Conservation (phyloP, 2,329 filamentous ascomycete genomes). For the Cordyceps cateniannulata region DNA sequence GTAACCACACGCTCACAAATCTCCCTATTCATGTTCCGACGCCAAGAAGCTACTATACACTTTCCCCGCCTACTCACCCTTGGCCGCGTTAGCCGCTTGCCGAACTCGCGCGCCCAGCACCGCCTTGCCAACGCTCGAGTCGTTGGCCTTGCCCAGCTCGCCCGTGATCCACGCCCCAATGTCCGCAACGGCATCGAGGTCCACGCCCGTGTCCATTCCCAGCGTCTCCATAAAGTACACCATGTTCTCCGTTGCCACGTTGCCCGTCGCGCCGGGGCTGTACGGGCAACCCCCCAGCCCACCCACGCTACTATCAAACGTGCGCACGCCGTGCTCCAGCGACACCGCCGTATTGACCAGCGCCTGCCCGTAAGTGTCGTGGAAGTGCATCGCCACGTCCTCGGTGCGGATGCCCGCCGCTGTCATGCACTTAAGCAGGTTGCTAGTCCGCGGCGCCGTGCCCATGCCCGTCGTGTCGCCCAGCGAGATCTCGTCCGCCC, state of each 20-base stretch:
- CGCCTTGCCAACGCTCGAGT: slow-evolving; percentile 62
- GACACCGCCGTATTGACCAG: slow-evolving; percentile 75
- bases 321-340: slow-evolving; percentile 69
- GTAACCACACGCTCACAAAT: not conserved
- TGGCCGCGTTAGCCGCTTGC: slow-evolving; percentile 20
- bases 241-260: slow-evolving; percentile 78
- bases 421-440: slow-evolving; percentile 57
- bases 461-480: slow-evolving; percentile 91
- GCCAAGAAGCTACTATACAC: not conserved
- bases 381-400: slow-evolving; percentile 77
- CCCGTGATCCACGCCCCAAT: slow-evolving; percentile 67
- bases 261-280: slow-evolving; percentile 78
- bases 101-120: slow-evolving; percentile 44
- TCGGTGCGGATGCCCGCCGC: slow-evolving; percentile 62
- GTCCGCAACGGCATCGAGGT: slow-evolving; percentile 58
- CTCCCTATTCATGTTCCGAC: not conserved
- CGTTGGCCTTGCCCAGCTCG: slow-evolving; percentile 56
- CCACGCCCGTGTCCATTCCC: slow-evolving; percentile 68
- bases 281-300: slow-evolving; percentile 82
- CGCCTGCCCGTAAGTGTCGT: slow-evolving; percentile 82
- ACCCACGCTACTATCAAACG: slow-evolving; percentile 73
- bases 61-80: slow-evolving; percentile 9
- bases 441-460: slow-evolving; percentile 63
- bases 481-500: slow-evolving; percentile 83
- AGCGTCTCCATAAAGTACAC: slow-evolving; percentile 71